Base-by-base conservation (phyloP, 306 rosid species). In the Fragaria vesca region DNA sequence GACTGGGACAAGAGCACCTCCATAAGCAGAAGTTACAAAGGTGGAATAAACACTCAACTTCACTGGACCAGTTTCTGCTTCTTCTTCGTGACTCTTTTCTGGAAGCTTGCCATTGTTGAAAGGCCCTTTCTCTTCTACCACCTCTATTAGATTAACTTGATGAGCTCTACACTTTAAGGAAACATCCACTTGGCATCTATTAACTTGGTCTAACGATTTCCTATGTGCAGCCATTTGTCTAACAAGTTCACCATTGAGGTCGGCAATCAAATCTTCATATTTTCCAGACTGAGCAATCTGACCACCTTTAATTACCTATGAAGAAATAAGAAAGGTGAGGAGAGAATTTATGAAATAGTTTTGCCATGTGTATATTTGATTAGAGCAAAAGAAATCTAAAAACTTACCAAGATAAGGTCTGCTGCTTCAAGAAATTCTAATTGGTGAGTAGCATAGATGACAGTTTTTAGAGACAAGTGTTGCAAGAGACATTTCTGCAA, bases 21-120 rank as follows among this genome's bases (percentile, higher is more conserved):
- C 77, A 79, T 87, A 94, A 75, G 98, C 97, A 18, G 84, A 80
- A 57, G 89, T 92, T 75, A 94, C 85, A 75, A 92, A 92, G 36
- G 90, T 83, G 51, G 97, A 90, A 88, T 94, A 92, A 61, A 94
- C 97, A 74, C 90, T 85, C 97, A 92, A 94, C 66, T 94, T 90
- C 60, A 94, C 98, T 62, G 90, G 83, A 42, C 98, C 98, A 0
- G 91, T 94, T 84, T 88, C 89, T 8, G 89, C 80, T 83, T 90
- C 94, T 80, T 90, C 97, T 80, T 89, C 95, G 52, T 81, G 86
- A 65, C 45, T 75, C 82, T 85, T 89, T 75, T 55, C 85, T 15
- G 77, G 69, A 66, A 75, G 62, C 66, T 84, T 80, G 78, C 81
- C 77, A 71, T 79, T 70, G 65, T 76, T 78, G 15, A 74, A 65